These are phyloP conservation scores for Trametes gibbosa DNA, from an alignment of 768 basidiomycete genomes.

Conservation along the genomic window DNA sequence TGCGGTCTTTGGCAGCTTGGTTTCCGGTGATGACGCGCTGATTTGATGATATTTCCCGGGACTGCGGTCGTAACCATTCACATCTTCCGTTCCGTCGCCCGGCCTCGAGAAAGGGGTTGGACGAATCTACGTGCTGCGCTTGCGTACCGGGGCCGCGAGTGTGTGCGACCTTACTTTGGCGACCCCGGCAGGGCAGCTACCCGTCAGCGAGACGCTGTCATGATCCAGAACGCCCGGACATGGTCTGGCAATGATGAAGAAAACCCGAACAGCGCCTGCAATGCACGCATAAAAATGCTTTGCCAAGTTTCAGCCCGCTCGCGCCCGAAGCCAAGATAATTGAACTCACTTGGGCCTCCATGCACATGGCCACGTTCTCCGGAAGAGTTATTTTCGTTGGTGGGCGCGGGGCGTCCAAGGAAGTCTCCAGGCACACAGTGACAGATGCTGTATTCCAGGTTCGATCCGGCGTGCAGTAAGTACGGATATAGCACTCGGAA, in stretches of 20 bases:
- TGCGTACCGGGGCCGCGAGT: no score
- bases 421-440: no score
- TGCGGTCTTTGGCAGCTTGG: constrained; percentile 5
- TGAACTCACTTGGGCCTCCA: neutral
- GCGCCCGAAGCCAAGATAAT: neutral
- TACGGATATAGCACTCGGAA: neutral
- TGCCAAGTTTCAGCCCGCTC: neutral
- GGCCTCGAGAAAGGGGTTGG: no score
- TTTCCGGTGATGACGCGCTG: constrained; percentile 9
- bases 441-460: no score
- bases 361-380: no score
- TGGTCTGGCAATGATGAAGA: neutral
- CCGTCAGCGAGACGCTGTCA: neutral
- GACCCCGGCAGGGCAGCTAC: neutral
- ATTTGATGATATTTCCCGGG: constrained; percentile 4
- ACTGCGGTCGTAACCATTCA: neutral
- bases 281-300: neutral
- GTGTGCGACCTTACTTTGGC: no score
- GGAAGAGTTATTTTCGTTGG: no score
- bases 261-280: neutral
- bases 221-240: no score
- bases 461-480: no score
- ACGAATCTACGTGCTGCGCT: no score
- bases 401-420: no score
- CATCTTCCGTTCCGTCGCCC: neutral